Base-by-base conservation (phyloP, 805 yeast genomes). In the Grigorovia yakushimaensis region DNA sequence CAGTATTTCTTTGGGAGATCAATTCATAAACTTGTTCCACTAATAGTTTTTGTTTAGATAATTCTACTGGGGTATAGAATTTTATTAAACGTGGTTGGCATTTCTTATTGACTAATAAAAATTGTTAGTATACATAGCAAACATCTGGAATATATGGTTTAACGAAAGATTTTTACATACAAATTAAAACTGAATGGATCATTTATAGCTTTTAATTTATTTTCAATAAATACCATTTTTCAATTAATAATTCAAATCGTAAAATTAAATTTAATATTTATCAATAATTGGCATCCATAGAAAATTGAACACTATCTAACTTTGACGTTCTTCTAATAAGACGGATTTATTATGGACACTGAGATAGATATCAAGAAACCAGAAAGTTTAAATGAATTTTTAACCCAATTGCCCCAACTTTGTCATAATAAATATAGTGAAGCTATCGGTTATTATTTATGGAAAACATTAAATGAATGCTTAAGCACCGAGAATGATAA, bases 61-160 rank as follows among this genome's bases (percentile, higher is more conserved):
- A 73, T 51, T 89, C 95, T 18, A 91, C 84, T 1, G 95, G 94
- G 0, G 96, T 86, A 64, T 93, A 93, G 69, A 91, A 93, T 65
- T 88, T 88, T 64, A 85, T 79, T 42, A 93, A 70, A 47, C 98
- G 77, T 1, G 98, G 96, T 42, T 85, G 76, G 2, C 97, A 95
- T 57, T 84, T 84, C 54, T 84, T 88, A 67, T 91, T 91, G 66
- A 93, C 91, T 82, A 13, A 18, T 8, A 5, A 17, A 22, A 38
- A 19, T 33, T 22, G 19, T 18, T 20, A 23, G 27, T n/a, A 27
- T 4, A 20, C 19, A 40, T 44, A 46, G 47, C 35, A 41, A 45
- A 15, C 17, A 7, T 7, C 18, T 13, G 10, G 10, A 18, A 8
- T 11, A 20, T 6, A 9, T 10, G 7, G 6, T n/a, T 19, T 7